Percentiles rank a stretch among this genome's conserved stretches.
Conservation (phyloP, 2,329 filamentous ascomycete genomes). For the Fusarium anguioides region DNA sequence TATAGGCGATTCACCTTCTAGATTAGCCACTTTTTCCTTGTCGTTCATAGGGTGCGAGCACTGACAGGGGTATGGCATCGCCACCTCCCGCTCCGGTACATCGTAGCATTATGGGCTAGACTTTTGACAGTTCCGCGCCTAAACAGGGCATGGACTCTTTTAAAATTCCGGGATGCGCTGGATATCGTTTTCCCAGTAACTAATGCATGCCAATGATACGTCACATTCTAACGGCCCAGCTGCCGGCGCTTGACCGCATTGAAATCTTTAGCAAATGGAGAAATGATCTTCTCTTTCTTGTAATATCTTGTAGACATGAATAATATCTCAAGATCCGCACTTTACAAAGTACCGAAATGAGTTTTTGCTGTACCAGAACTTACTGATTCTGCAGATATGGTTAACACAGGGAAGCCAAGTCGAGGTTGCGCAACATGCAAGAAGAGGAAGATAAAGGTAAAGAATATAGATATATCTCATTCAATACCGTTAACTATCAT, state of each 20-base stretch:
- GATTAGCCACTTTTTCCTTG: background rate
- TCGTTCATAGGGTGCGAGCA: background rate
- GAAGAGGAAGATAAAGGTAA: constrained; percentile 37
- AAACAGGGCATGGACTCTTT: background rate
- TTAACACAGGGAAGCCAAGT: constrained; percentile 36
- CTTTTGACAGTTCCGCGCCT: background rate
- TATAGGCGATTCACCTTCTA: background rate
- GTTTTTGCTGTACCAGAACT: background rate
- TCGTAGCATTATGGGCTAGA: background rate
- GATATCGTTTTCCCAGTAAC: background rate
- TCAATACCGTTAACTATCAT: no score
- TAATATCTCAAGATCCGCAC: background rate
- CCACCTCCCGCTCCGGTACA: background rate
- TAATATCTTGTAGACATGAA: background rate
- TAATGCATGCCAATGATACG: constrained; percentile 1
- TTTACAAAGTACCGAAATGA: background rate
- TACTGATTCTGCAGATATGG: background rate
- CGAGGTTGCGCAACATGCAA: constrained; percentile 36
- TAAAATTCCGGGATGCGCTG: no score
- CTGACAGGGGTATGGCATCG: background rate
- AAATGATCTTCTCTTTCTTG: background rate
- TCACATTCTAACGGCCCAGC: background rate
- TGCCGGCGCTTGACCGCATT: background rate
- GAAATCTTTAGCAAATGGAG: background rate
- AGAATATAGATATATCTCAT: background rate